Percentiles rank a stretch among this genome's conserved stretches.
These are phyloP conservation scores for Paramyrothecium roridum DNA, from an alignment of 2,329 filamentous ascomycete genomes.

Conservation along the genomic window DNA sequence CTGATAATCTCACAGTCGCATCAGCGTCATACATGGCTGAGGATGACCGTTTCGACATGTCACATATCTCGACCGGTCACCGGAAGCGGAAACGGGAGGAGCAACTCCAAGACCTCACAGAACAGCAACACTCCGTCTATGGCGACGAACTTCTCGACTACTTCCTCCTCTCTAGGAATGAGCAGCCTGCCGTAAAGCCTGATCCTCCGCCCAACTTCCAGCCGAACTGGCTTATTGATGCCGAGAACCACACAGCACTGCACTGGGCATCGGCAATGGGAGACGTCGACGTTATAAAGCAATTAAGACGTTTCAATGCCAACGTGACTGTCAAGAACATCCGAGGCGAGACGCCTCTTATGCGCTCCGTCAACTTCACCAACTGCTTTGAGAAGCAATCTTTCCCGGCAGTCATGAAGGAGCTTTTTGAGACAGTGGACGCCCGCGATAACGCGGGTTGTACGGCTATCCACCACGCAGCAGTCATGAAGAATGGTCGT, in stretches of 20 bases:
- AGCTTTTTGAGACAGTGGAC: slow-evolving; percentile 79
- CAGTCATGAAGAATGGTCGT: slow-evolving; percentile 79
- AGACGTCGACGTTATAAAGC: slow-evolving; percentile 85
- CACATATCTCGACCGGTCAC: slow-evolving; percentile 58
- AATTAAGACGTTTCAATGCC: slow-evolving; percentile 79
- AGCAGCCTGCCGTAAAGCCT: slow-evolving; percentile 68
- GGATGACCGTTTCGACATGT: slow-evolving; percentile 71
- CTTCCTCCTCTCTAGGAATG: slow-evolving; percentile 82
- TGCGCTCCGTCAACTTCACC: slow-evolving; percentile 92
- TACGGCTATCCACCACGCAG: slow-evolving; percentile 93
- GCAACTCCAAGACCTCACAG: slow-evolving; percentile 58
- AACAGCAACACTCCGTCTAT: slow-evolving; percentile 86
- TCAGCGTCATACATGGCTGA: slow-evolving; percentile 85
- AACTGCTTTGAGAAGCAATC: slow-evolving; percentile 95
- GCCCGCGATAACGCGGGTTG: slow-evolving; percentile 76
- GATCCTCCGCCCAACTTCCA: slow-evolving; percentile 84
- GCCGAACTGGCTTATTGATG: slow-evolving; percentile 88
- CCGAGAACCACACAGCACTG: slow-evolving; percentile 85
- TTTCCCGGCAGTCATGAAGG: slow-evolving; percentile 79
- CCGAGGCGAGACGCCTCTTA: slow-evolving; percentile 83
- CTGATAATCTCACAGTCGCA: slow-evolving; percentile 78
- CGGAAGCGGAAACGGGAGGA: slow-evolving; percentile 77
- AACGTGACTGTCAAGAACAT: slow-evolving; percentile 68
- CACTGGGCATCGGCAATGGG: slow-evolving; percentile 99
- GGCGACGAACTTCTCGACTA: slow-evolving; percentile 94